Conservation (phyloP, 176 grass and related monocot species). For the Elymus sibiricus region DNA sequence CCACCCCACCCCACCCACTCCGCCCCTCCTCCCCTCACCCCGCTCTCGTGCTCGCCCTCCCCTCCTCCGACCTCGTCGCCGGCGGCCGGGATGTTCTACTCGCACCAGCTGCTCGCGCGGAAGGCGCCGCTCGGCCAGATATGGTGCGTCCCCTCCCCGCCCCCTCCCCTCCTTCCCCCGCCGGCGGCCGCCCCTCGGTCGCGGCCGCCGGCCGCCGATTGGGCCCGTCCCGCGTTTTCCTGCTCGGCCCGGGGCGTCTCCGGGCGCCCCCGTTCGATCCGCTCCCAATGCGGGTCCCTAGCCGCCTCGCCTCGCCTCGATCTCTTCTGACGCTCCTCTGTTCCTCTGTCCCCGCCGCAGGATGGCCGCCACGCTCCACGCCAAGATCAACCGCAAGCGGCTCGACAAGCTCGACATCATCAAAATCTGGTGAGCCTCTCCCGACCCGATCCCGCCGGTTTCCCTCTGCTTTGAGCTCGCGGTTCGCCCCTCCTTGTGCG, state of each 20-base stretch:
- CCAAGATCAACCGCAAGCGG: constrained; percentile 78
- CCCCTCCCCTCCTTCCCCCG: background rate
- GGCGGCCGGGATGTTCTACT: constrained; percentile 69
- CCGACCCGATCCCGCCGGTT: background rate
- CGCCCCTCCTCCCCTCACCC: background rate
- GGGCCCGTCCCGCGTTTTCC: background rate
- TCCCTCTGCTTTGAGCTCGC: background rate
- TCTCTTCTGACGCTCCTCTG: background rate
- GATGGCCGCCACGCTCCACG: constrained; percentile 91
- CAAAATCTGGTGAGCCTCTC: constrained; percentile 62
- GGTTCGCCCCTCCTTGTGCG: background rate
- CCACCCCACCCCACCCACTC: background rate
- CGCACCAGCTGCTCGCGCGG: constrained; percentile 84
- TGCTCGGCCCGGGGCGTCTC: background rate
- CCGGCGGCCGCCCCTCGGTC: background rate
- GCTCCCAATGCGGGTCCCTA: background rate
- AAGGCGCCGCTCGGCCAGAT: constrained; percentile 94
- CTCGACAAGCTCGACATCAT: constrained; percentile 91
- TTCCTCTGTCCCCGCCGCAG: constrained; percentile 8
- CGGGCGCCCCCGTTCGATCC: background rate
- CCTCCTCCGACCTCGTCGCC: background rate
- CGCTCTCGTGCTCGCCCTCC: background rate
- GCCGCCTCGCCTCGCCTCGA: background rate
- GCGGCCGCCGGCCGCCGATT: background rate
- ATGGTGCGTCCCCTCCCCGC: constrained; percentile 40